Percentiles rank a stretch among this genome's conserved stretches.
Evolutionary conservation across 2,329 filamentous ascomycete species (phyloP).

Genomic region (Hypoxylon sp.): DNA sequence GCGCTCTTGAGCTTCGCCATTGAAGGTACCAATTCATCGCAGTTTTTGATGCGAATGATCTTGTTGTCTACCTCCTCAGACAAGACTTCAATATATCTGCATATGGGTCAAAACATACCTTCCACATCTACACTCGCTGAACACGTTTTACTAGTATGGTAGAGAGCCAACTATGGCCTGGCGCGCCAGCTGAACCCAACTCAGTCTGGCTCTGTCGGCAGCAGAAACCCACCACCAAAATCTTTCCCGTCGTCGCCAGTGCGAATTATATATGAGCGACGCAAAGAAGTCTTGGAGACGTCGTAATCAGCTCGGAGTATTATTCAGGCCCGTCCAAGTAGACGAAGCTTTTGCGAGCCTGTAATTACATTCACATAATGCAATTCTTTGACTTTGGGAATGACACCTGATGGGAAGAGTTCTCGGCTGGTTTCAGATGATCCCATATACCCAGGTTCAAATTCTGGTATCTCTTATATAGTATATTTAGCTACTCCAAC

Average conservation of each 20-base stretch:
- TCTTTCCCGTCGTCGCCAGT: background rate
- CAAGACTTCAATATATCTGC: background rate
- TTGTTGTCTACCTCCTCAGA: constrained; percentile 22
- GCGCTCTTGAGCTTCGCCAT: constrained; percentile 44
- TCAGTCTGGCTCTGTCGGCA: background rate
- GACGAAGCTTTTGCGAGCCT: too few relatives aligned
- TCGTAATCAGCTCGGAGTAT: background rate
- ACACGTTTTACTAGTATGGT: background rate
- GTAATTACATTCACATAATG: constrained; percentile 2
- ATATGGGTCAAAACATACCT: too few relatives aligned
- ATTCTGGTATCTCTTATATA: background rate
- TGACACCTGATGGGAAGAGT: constrained; percentile 25
- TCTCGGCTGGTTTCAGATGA: constrained; percentile 13
- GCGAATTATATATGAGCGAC: background rate
- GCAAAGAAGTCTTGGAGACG: background rate
- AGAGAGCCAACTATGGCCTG: background rate
- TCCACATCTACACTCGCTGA: background rate
- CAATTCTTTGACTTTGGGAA: constrained; percentile 20
- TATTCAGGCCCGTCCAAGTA: too few relatives aligned
- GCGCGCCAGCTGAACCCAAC: background rate
- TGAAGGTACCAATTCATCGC: constrained; percentile 31
- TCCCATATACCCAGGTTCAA: background rate
- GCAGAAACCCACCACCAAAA: background rate
- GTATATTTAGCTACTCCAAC: background rate
- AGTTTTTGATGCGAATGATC: constrained; percentile 45